Base-by-base conservation (phyloP, 352 stramenopile genomes). In the Phytophthora podocarpi region DNA sequence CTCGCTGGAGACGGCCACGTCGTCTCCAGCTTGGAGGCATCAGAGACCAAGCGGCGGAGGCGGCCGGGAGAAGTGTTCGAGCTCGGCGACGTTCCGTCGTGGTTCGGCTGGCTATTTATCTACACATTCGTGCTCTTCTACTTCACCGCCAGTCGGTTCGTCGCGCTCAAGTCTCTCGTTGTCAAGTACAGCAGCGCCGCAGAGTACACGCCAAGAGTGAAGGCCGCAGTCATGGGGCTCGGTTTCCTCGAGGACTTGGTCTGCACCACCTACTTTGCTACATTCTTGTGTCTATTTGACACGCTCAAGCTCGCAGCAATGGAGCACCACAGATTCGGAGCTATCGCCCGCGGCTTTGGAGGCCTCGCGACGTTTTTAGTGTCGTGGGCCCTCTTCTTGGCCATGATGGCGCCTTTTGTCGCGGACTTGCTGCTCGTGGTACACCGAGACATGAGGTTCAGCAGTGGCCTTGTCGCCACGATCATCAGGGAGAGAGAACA, bases 371-470 rank as follows among this genome's bases (percentile, higher is more conserved):
- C 23, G 5, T 57, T 63, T 49, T 26, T 36, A 11, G 55, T 48
- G 5, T 63, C 55, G 6, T 63, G 43, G 43, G 32, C 49, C 12
- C 46, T 81, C 9, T 74, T 74, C 27, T 28, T 61, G 1, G 20
- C 50, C 13, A 41, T 48, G 24, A 42, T 77, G 16, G 31, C 60
- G 6, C 68, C 69, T 5, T 78, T 82, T 41, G 31, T 59, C 13
- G 63, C 63, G 6, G 73, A 82, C 42, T 54, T 67, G 47, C 35
- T 80, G 54, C 53, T 81, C 10, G 34, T 85, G 18, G 60, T 59
- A 1, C 59, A 66, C 9, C 70, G 69, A 3, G 48, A 75, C 32
- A 67, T 72, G 46, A 70, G 76, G 26, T 74, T 82, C 53, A 82
- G 66, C 43, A 63, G 73, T n/a, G 72, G 79, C n/a, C 72, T 70